Percentiles rank a stretch among this genome's conserved stretches.
These are phyloP conservation scores for Penicillium salamii DNA, from an alignment of 495 filamentous ascomycete species.

Conservation along the genomic window DNA sequence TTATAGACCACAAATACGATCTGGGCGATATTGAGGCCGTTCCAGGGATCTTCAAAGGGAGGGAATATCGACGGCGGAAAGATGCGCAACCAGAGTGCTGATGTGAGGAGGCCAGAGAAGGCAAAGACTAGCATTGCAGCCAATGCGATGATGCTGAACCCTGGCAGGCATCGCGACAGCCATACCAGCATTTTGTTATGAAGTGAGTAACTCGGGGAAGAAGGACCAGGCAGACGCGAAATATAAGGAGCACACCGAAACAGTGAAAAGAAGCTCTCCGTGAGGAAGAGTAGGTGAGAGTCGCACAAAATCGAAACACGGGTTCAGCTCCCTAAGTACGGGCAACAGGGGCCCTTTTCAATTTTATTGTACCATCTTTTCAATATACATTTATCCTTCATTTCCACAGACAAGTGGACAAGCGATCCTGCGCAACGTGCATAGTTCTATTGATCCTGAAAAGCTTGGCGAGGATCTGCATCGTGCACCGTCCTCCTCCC, in stretches of 20 bases:
- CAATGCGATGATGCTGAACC: constrained; percentile 34
- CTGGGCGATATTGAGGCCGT: constrained; percentile 25
- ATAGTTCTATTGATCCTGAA: background rate
- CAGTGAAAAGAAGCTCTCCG: background rate
- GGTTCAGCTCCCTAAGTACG: no score
- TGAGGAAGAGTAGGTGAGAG: background rate
- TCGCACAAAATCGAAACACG: background rate
- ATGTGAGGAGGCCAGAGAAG: constrained; percentile 20
- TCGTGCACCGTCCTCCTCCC: constrained; percentile 1
- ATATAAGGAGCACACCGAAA: no score
- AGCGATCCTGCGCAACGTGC: background rate
- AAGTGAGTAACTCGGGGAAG: background rate
- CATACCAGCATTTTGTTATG: constrained; percentile 22
- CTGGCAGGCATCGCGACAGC: constrained; percentile 36
- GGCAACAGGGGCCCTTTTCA: no score
- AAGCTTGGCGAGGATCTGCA: constrained; percentile 18
- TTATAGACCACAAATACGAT: constrained; percentile 32
- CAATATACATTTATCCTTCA: no score
- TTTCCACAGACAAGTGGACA: background rate
- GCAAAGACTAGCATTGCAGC: constrained; percentile 22
- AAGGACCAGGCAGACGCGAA: background rate
- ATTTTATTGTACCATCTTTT: no score
- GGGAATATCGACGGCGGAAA: constrained; percentile 8
- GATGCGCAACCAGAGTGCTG: constrained; percentile 17
- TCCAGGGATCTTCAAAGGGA: constrained; percentile 9